Conservation (phyloP, 257 asterid genomes). For the Solanum rostratum region DNA sequence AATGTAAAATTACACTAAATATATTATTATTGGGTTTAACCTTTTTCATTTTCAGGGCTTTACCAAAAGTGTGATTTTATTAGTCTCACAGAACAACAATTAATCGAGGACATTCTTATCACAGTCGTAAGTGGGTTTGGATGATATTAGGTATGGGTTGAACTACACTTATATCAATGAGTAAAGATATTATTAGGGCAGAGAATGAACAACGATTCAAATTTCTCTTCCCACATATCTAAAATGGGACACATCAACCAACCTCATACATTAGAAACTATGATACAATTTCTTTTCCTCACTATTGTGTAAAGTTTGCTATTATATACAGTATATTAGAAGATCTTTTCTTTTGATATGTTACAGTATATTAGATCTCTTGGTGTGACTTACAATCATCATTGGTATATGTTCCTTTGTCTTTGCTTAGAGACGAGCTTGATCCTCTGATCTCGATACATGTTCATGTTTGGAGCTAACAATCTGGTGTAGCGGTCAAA, state of each 20-base stretch:
- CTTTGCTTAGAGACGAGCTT: constrained; percentile 48
- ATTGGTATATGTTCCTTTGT: constrained; percentile 22
- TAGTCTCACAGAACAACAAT: neutral
- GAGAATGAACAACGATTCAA: neutral
- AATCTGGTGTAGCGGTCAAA: constrained; percentile 88
- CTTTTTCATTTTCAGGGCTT: neutral
- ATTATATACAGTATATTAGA: neutral
- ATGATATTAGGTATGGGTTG: neutral
- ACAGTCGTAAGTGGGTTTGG: neutral
- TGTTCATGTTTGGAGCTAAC: constrained; percentile 88
- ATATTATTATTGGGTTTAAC: neutral
- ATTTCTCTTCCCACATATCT: neutral
- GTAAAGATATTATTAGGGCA: neutral
- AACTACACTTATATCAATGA: neutral
- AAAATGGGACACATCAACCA: neutral
- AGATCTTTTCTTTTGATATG: neutral
- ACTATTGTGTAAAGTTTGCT: neutral
- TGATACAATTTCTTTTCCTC: neutral
- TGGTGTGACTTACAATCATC: neutral
- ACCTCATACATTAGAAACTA: neutral
- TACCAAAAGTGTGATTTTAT: neutral
- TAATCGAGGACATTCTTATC: neutral
- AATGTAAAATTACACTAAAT: too few species aligned
- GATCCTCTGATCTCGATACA: constrained; percentile 92
- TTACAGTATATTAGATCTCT: neutral